Evolutionary conservation across 2,329 filamentous ascomycete species (phyloP), one percentile per base, ranked within the genome.

Genomic region (Ceratocystis destructans): DNA sequence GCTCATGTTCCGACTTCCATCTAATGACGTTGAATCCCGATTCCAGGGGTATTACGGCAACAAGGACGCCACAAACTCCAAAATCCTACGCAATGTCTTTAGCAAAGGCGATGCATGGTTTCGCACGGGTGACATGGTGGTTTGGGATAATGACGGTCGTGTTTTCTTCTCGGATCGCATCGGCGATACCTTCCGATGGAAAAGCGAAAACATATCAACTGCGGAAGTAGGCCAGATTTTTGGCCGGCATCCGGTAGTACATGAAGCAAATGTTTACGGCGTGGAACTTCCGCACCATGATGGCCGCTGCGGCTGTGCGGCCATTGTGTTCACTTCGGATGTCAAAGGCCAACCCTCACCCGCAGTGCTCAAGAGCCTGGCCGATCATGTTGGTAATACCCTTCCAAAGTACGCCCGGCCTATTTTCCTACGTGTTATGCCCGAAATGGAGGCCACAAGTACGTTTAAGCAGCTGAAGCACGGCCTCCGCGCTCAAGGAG

Each of bases 401-500:
- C 77, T 96, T 31, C 90, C 91, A 0, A 81, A 80, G 62, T 95
- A 88, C 71, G 90, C 90, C 0, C 81, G 86, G 3, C 91, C 91
- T 0, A 71, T 94, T 0, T 96, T 96, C 75, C 73, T 96, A 61
- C 80, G 91, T 12, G 75, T 91, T 5, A 81, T 86, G 6, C 78
- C 76, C 31, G 80, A 82, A 31, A 75, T 81, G 59, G 83, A 87
- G 71, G 80, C 84, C 0, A 96, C 91, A 3, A 90, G 90, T 0
- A 96, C 90, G 61, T 88, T 90, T 72, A 96, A 96, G 79, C 89
- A 95, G 77, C 87, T 92, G 76, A 96, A 96, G 75, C 83, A 87
- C 69, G 75, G 78, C 0, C 74, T 96, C 69, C 79, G 89, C n/a
- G 78, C 80, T 1, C 82, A 92, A 69, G 90, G 91, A 0, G 88